Conservation (phyloP, 2,329 filamentous ascomycete genomes). For the Lizonia empirigonia region DNA sequence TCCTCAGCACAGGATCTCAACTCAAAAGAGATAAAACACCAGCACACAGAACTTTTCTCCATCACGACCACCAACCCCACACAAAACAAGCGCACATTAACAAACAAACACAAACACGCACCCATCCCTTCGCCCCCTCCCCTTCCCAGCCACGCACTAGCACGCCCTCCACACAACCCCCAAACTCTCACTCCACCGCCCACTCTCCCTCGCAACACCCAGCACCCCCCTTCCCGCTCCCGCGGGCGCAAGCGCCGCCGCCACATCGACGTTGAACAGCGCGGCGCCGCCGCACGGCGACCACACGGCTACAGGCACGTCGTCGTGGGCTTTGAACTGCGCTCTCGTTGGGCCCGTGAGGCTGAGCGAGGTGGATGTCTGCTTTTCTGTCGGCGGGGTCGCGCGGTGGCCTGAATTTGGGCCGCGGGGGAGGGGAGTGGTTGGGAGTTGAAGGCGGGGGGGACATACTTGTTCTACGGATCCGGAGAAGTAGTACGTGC, state of each 20-base stretch:
- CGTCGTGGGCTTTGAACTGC: slow-evolving; percentile 55
- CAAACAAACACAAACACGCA: too few species aligned
- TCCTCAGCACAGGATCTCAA: too few species aligned
- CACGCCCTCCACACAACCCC: slow-evolving; percentile 45
- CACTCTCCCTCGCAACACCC: slow-evolving; percentile 33
- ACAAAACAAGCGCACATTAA: too few species aligned
- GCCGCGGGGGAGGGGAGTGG: background rate
- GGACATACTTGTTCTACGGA: slow-evolving; percentile 32
- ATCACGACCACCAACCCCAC: too few species aligned
- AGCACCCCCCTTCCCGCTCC: slow-evolving; percentile 32
- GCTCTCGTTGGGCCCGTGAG: slow-evolving; percentile 51
- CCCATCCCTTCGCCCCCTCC: too few species aligned
- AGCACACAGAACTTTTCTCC: too few species aligned
- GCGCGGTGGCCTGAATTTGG: too few species aligned
- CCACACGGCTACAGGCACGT: slow-evolving; percentile 36
- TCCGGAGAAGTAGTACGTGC: slow-evolving; percentile 48
- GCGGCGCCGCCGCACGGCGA: slow-evolving; percentile 37
- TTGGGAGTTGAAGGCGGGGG: too few species aligned
- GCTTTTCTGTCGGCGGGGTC: background rate
- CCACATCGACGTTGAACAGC: slow-evolving; percentile 40
- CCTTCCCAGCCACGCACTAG: slow-evolving; percentile 15
- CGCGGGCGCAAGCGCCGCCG: slow-evolving; percentile 38
- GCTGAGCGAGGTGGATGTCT: slow-evolving; percentile 21
- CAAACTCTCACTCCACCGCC: slow-evolving; percentile 32
- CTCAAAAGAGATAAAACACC: too few species aligned